Evolutionary conservation across 257 asterid genomes (phyloP).

Genomic region (Solanum tarapatanum): DNA sequence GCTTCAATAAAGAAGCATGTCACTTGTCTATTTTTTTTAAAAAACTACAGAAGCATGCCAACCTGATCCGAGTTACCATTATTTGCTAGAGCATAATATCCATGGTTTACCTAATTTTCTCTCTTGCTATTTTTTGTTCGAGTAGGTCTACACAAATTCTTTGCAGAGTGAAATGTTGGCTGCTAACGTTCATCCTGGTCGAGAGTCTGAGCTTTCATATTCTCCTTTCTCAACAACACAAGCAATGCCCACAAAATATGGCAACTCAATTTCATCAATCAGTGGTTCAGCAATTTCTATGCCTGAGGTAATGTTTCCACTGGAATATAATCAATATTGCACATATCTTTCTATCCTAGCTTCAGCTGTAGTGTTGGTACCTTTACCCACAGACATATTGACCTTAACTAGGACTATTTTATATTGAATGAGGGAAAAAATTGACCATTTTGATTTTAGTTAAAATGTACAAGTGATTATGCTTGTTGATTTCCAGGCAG

Average conservation of each 20-base stretch:
- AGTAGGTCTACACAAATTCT: conserved; percentile 50
- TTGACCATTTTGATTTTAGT: background rate
- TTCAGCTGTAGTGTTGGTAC: background rate
- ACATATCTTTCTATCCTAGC: background rate
- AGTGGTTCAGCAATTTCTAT: conserved; percentile 47
- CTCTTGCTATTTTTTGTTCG: background rate
- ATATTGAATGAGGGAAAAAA: background rate
- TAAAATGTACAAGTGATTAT: background rate
- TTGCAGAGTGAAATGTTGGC: conserved; percentile 46
- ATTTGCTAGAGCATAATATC: background rate
- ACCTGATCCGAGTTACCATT: background rate
- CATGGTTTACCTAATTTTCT: background rate
- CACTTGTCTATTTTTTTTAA: background rate
- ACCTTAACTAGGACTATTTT: background rate
- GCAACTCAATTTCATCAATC: conserved; percentile 40
- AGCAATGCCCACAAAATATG: conserved; percentile 48
- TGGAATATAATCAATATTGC: background rate
- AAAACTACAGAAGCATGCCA: background rate
- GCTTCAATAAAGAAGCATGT: background rate
- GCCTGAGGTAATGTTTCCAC: conserved; percentile 44
- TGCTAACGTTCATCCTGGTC: conserved; percentile 44
- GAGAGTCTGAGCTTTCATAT: conserved; percentile 66
- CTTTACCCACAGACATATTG: background rate
- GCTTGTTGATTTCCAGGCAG: background rate
- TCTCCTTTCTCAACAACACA: conserved; percentile 43